Base-by-base conservation (phyloP, 179 eudicot genomes). In the Pouteria campechiana region DNA sequence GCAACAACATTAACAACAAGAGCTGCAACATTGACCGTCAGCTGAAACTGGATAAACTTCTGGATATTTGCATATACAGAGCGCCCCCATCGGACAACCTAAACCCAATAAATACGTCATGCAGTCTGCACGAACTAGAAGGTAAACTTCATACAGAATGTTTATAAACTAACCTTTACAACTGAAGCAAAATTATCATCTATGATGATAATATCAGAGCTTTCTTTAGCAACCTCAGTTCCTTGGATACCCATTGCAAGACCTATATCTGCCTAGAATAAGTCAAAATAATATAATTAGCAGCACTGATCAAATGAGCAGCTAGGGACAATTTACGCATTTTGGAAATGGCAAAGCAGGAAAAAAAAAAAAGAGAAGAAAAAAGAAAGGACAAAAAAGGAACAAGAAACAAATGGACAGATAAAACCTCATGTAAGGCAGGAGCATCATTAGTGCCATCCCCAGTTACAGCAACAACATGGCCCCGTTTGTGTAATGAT, bases 401-500 rank as follows among this genome's bases (percentile, higher is more conserved):
- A 40, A 12, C 17, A 2, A 21, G 22, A 47, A 46, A 31, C 20
- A 23, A 14, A 20, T 25, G 6, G 19, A 17, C 24, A 9, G 25
- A 38, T 31, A 43, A 39, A 35, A 80, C 92, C 81, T 89, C 97
- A 47, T 89, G 86, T 41, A 89, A 66, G 33, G 97, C 97, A 56
- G 95, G 93, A 52, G 97, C 97, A 60, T 89, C 97, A 63, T 89
- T 89, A 52, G 97, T 89, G 16, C 97, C 97, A 70, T 89, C 97
- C 54, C 97, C 97, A 31, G 95, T 89, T 18, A 89, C 95, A 34
- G 95, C 95, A 57, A 89, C 95, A 59, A 89, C 93, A 60, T 89
- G 86, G 13, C 93, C 97, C 21, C 13, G 62, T 66, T 73, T 81
- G 65, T 87, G 78, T 60, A 89, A 56, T 55, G 97, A 83, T 85